Evolutionary conservation across 1,284 basidiomycete species (phyloP), one percentile per base, ranked within the genome.

Genomic region (Ganoderma sp.): DNA sequence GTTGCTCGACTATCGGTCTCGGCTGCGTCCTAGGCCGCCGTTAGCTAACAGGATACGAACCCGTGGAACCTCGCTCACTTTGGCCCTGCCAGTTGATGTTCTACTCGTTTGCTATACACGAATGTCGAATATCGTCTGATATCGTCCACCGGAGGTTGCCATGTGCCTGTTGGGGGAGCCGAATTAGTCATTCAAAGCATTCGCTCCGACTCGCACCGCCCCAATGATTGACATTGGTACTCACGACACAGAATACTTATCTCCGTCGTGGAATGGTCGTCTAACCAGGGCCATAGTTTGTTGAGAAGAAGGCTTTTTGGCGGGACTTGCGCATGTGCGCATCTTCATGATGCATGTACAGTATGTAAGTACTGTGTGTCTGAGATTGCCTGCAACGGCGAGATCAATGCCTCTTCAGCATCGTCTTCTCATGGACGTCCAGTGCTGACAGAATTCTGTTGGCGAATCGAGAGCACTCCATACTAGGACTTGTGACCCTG

Each of bases 1-100:
- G 45, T 22, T 48, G 45, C 45, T 48, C 45, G 45, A 22, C n/a
- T 48, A 48, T n/a, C 45, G n/a, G 25, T 22, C 12, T 50, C 48
- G 48, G 48, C 12, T 50, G 48, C 48, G 48, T 50, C n/a, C 45
- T 22, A n/a, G 45, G 45, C 45, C 45, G 45, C 45, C 45, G 45
- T 48, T 48, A 48, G n/a, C 45, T 48, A 48, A 48, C 45, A 8
- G 45, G 3, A 32, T 32, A 32, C 9, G 1, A 10, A 39, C 37
- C 37, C 37, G 37, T 39, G 37, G 17, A 8, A n/a, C 19, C 43
- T 45, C 43, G 19, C 19, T 19, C n/a, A 48, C 19, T 9, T 10
- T n/a, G 45, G 8, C 19, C 17, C 17, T n/a, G n/a, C 45, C 45
- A 48, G 45, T 9, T 48, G 45, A 3, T 48, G 37, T 48, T 48